phyloP scores from a whole-genome alignment of 2,329 filamentous ascomycete species.

The Microdochium nivale region DNA sequence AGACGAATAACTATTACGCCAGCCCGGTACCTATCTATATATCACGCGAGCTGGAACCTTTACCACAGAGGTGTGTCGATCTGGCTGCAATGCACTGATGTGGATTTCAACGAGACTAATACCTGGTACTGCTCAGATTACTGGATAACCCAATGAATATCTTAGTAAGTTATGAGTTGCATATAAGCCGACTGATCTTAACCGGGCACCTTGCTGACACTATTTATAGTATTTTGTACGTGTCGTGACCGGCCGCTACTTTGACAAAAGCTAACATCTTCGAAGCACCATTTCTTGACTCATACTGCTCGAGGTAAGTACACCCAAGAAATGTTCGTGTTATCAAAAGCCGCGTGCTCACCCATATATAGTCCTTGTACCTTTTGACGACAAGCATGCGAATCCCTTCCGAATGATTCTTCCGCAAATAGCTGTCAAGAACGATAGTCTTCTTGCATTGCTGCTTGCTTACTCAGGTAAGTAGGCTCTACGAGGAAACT shows the following conservation, averaged over 20 bases:
- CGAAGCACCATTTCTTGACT: slow-evolving; percentile 58
- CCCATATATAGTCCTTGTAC: slow-evolving; percentile 39
- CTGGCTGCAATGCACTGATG: slow-evolving; percentile 3
- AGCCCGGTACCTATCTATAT: slow-evolving; percentile 56
- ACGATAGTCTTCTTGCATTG: slow-evolving; percentile 66
- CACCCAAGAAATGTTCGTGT: slow-evolving; percentile 36
- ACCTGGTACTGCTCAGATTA: slow-evolving; percentile 44
- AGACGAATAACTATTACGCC: slow-evolving; percentile 59
- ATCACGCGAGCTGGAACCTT: slow-evolving; percentile 35
- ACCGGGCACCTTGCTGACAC: slow-evolving; percentile 10
- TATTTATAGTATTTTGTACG: slow-evolving; percentile 37
- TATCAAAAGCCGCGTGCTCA: slow-evolving; percentile 26
- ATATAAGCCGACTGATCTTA: background rate
- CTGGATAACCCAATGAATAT: slow-evolving; percentile 72
- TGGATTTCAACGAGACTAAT: slow-evolving; percentile 31
- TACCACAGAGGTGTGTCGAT: slow-evolving; percentile 31
- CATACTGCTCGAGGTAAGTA: slow-evolving; percentile 64
- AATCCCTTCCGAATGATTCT: slow-evolving; percentile 43
- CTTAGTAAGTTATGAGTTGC: slow-evolving; percentile 32
- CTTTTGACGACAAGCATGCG: slow-evolving; percentile 42
- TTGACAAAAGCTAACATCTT: slow-evolving; percentile 2
- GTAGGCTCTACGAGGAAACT: slow-evolving; percentile 1
- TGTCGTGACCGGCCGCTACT: slow-evolving; percentile 1
- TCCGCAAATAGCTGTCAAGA: slow-evolving; percentile 55
- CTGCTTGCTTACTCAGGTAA: slow-evolving; percentile 65